Evolutionary conservation across 1,139 yeast species (phyloP).

Genomic region (Debaryomyces udenii): DNA sequence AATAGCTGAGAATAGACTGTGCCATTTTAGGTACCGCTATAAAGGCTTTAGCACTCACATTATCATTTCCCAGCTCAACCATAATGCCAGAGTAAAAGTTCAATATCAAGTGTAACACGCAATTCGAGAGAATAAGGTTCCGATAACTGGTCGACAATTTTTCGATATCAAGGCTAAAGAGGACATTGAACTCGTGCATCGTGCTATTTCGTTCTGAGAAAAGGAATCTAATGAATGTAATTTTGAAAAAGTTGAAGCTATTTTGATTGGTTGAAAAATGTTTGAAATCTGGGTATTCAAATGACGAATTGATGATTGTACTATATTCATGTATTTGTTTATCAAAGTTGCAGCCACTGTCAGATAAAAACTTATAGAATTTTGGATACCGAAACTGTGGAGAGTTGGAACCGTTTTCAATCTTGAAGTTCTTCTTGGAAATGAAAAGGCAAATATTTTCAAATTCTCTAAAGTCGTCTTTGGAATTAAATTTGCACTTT

Average conservation of each 20-base stretch:
- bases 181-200: conserved; percentile 3
- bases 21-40: background rate
- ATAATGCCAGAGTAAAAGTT: conserved; percentile 2
- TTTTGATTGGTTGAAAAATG: background rate
- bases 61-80: background rate
- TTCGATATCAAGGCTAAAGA: conserved; percentile 6
- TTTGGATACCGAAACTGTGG: conserved; percentile 31
- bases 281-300: conserved; percentile 8
- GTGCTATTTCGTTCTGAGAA: conserved; percentile 8
- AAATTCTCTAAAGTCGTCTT: conserved; percentile 21
- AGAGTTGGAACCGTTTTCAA: conserved; percentile 23
- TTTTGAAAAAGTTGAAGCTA: conserved; percentile 12
- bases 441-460: conserved; percentile 24
- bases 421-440: conserved; percentile 16
- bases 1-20: background rate
- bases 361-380: conserved; percentile 23
- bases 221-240: conserved; percentile 11
- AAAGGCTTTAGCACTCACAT: background rate
- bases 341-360: conserved; percentile 9
- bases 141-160: background rate
- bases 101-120: conserved; percentile 5
- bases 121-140: conserved; percentile 2
- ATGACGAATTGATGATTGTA: conserved; percentile 8
- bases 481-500: conserved; percentile 18
- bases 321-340: conserved; percentile 1